Evolutionary conservation across 768 basidiomycete genomes (phyloP).

Genomic region (Cytidiella melzeri): DNA sequence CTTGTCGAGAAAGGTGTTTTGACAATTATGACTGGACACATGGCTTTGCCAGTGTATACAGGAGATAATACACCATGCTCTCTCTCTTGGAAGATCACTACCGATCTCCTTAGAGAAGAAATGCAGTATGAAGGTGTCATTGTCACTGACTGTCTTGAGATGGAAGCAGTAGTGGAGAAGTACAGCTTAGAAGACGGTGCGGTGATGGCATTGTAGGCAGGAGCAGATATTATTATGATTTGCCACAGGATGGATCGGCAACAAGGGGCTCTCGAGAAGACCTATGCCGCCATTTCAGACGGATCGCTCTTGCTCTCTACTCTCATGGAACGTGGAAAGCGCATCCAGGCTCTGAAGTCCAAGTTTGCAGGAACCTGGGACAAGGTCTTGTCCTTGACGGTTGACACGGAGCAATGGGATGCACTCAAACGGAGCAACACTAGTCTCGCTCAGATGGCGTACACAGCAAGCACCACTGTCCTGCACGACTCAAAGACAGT

Average conservation of each 20-base stretch:
- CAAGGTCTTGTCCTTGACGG: constrained; percentile 16
- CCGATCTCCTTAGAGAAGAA: constrained; percentile 42
- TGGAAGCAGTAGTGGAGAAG: constrained; percentile 59
- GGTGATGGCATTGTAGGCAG: constrained; percentile 50
- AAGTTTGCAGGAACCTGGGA: constrained; percentile 44
- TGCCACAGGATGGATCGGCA: constrained; percentile 58
- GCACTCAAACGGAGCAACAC: constrained; percentile 34
- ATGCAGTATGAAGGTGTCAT: constrained; percentile 52
- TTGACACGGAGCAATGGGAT: constrained; percentile 27
- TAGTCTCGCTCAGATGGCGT: constrained; percentile 40
- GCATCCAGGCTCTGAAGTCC: constrained; percentile 47
- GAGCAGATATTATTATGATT: constrained; percentile 70
- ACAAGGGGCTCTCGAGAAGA: constrained; percentile 43
- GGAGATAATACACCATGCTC: constrained; percentile 54
- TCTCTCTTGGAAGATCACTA: constrained; percentile 47
- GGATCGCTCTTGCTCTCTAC: constrained; percentile 36
- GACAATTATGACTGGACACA: constrained; percentile 70
- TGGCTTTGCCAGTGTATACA: constrained; percentile 56
- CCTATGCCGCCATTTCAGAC: constrained; percentile 42
- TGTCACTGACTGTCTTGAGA: constrained; percentile 73
- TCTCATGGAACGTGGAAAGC: constrained; percentile 35
- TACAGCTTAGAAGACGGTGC: constrained; percentile 49
- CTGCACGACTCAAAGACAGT: constrained; percentile 37
- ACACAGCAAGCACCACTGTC: constrained; percentile 41
- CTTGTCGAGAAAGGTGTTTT: constrained; percentile 38